These are phyloP conservation scores for Sarocladium kiliense DNA, from an alignment of 2,329 filamentous ascomycete species.

Conservation along the genomic window DNA sequence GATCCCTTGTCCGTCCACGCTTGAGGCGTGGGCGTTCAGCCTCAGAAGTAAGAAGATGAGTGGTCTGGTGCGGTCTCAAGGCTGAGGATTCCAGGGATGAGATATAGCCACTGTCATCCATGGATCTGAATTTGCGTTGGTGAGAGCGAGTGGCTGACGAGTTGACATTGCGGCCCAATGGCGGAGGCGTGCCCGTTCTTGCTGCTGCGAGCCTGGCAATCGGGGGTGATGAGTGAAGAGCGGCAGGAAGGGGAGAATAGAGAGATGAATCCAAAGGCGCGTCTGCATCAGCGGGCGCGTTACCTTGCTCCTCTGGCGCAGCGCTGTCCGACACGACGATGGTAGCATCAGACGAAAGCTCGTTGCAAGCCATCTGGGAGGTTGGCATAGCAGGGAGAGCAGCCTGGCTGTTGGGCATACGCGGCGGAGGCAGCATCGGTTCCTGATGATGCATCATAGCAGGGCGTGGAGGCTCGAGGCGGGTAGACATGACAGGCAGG, in stretches of 20 bases:
- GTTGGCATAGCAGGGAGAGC: constrained; percentile 35
- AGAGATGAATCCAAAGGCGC: constrained; percentile 41
- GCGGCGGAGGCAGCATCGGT: constrained; percentile 45
- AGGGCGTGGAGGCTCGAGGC: constrained; percentile 46
- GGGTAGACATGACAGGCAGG: constrained; percentile 51
- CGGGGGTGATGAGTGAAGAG: constrained; percentile 89
- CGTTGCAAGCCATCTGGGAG: constrained; percentile 14
- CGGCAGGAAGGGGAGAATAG: constrained; percentile 64
- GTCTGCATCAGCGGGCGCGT: constrained; percentile 36
- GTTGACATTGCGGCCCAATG: constrained; percentile 52
- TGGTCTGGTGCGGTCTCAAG: constrained; percentile 63
- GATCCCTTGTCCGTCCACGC: constrained; percentile 56
- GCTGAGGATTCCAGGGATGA: constrained; percentile 92
- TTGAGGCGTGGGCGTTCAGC: constrained; percentile 76
- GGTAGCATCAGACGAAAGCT: constrained; percentile 73
- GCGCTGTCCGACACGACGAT: constrained; percentile 65
- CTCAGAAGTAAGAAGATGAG: constrained; percentile 68
- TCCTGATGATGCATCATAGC: constrained; percentile 30
- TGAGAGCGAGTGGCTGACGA: constrained; percentile 64
- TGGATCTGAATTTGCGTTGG: constrained; percentile 71
- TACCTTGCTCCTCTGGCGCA: constrained; percentile 45
- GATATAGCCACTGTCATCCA: constrained; percentile 94
- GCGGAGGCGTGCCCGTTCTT: constrained; percentile 72
- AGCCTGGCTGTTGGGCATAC: constrained; percentile 29
- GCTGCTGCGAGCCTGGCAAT: constrained; percentile 54